These are phyloP conservation scores for Cytospora mali DNA, from an alignment of 2,329 filamentous ascomycete species.

Conservation along the genomic window DNA sequence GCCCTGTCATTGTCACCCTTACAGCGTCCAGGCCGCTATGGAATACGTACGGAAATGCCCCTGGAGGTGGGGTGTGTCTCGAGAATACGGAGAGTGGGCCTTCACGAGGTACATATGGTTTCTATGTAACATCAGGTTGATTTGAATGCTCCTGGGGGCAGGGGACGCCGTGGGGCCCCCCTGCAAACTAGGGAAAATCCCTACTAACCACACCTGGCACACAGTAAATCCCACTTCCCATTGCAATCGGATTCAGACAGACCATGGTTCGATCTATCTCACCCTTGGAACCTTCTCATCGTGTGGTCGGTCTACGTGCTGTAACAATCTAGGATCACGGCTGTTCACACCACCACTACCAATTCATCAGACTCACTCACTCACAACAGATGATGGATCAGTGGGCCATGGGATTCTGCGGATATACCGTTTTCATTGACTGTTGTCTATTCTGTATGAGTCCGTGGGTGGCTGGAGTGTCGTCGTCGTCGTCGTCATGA, in stretches of 20 bases:
- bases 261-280: background rate
- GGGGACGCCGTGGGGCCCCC: slow-evolving; percentile 11
- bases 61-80: slow-evolving; percentile 19
- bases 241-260: slow-evolving; percentile 8
- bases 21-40: background rate
- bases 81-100: slow-evolving; percentile 7
- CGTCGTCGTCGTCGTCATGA: slow-evolving; percentile 17
- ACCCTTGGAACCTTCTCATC: too few species aligned
- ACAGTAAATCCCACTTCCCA: slow-evolving; percentile 11
- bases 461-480: background rate
- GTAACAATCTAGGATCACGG: too few species aligned
- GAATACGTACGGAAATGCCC: background rate
- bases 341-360: background rate
- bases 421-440: background rate
- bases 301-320: too few species aligned
- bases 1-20: background rate
- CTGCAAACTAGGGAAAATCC: slow-evolving; percentile 10
- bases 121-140: too few species aligned
- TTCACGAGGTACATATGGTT: slow-evolving; percentile 8
- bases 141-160: too few species aligned
- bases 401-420: too few species aligned
- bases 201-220: slow-evolving; percentile 9
- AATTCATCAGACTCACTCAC: background rate
- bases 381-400: background rate
- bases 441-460: background rate